Evolutionary conservation across 225 moss, liverwort and hornwort genomes (phyloP), one percentile per base, ranked within the genome.

Genomic region (Neckera pumila): DNA sequence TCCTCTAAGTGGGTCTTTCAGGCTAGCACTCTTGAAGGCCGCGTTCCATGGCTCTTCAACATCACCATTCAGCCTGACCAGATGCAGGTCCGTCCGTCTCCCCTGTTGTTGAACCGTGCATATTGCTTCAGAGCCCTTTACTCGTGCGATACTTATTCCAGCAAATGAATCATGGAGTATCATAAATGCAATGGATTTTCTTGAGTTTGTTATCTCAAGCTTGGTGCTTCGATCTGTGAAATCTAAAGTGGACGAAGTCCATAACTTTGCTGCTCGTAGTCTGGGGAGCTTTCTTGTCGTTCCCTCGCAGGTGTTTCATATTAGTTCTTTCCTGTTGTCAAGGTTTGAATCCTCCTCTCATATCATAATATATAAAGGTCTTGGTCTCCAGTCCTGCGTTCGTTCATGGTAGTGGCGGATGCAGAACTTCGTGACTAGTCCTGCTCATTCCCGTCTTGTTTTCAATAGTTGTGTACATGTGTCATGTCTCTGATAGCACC

Each of bases 1-100:
- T 94, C 98, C 19, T 96, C 98, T 31, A 96, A 96, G 91, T 96
- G 96, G 98, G 95, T 98, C 76, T 98, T 98, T 80, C 98, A 98
- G 91, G 98, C 93, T 80, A 89, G 91, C 76, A 54, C 77, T 58
- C 91, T 98, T 80, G 90, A 98, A 60, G 93, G 95, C 59, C 90
- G 89, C 38, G 83, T 91, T 49, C 86, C 94, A 6, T 95, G 95
- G 94, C 82, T 96, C 73, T 95, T 94, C 85, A 91, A 92, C 56
- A 79, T 96, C 80, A 90, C 90, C 60, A 93, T 98, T 64, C 93
- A 96, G 91, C 95, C 96, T 87, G 96, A 98, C 80, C 96, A 98
- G 92, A 96, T 98, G 98, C 98, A 98, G 89, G 91, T 86, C 72
- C 58, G 56, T 76, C 34, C 26, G 22, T 49, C 34, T 49, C 21